A percentile compares a stretch with the other conserved stretches of the same genome.
phyloP scores from a whole-genome alignment of 176 grass and related monocot genomes.

The Guadua angustifolia region DNA sequence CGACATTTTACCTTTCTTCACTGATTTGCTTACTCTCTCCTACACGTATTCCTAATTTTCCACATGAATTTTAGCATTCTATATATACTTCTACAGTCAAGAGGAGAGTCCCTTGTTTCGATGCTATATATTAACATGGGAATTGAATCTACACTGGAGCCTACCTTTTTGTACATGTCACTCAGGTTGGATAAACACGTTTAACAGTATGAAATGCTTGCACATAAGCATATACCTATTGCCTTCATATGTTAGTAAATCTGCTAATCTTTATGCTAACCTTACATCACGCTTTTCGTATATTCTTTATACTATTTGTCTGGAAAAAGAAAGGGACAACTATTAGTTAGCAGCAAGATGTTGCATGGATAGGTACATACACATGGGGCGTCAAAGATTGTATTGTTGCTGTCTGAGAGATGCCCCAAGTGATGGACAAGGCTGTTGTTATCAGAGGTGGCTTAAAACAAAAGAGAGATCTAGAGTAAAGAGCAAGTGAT shows the following conservation, averaged over 20 bases:
- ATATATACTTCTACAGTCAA: background rate
- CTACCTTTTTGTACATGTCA: background rate
- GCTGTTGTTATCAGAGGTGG: constrained; percentile 44
- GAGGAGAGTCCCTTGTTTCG: background rate
- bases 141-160: background rate
- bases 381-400: constrained; percentile 32
- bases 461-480: constrained; percentile 43
- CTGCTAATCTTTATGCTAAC: background rate
- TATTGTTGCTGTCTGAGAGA: constrained; percentile 45
- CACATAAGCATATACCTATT: background rate
- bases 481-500: constrained; percentile 31
- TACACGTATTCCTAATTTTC: background rate
- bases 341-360: constrained; percentile 34
- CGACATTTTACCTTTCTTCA: constrained; percentile 36
- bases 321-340: constrained; percentile 39
- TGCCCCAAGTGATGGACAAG: constrained; percentile 21
- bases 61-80: background rate
- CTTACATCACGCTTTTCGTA: background rate
- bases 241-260: background rate
- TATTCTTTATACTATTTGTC: constrained; percentile 5
- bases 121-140: background rate
- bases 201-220: background rate
- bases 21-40: constrained; percentile 12
- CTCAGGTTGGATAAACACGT: background rate
- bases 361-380: constrained; percentile 60